These are phyloP conservation scores for Echinochloa phyllopogon DNA, from an alignment of 176 grass and related monocot genomes.

Conservation along the genomic window DNA sequence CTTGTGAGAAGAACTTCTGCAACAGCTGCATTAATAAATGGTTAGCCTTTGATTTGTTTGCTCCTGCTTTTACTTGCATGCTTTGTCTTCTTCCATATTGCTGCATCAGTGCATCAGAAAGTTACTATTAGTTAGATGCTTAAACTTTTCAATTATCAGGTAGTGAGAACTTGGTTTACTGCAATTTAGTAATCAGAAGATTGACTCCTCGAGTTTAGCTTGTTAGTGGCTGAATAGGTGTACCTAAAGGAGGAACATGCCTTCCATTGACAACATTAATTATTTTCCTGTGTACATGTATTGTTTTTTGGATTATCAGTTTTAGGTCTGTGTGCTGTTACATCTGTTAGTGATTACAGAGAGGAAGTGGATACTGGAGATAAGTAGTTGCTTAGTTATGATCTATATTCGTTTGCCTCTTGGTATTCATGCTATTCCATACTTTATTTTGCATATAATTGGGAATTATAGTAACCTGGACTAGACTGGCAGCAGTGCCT, in stretches of 20 bases:
- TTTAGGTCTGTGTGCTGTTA: not conserved
- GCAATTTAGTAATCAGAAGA: conserved; percentile 3
- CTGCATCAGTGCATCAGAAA: conserved; percentile 4
- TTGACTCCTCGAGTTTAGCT: not conserved
- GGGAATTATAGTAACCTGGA: not conserved
- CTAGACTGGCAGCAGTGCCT: not conserved
- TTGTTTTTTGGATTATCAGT: not conserved
- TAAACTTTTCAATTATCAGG: not conserved
- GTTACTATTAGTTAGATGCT: not conserved
- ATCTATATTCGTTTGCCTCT: not conserved
- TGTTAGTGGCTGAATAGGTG: conserved; percentile 18
- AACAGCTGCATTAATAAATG: conserved; percentile 85
- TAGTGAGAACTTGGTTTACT: not conserved
- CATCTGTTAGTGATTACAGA: conserved; percentile 3
- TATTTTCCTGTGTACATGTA: not conserved
- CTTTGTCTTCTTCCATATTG: conserved; percentile 17
- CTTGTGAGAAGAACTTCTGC: conserved; percentile 79
- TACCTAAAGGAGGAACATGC: not conserved
- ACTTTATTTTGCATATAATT: not conserved
- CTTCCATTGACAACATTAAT: not conserved
- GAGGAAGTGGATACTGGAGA: conserved; percentile 12
- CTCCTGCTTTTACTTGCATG: conserved; percentile 14
- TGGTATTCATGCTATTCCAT: not conserved
- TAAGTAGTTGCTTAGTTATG: not conserved
- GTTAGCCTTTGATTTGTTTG: conserved; percentile 35